phyloP scores from a whole-genome alignment of 139 green algal genomes.

The Spirogloea muscicola region DNA sequence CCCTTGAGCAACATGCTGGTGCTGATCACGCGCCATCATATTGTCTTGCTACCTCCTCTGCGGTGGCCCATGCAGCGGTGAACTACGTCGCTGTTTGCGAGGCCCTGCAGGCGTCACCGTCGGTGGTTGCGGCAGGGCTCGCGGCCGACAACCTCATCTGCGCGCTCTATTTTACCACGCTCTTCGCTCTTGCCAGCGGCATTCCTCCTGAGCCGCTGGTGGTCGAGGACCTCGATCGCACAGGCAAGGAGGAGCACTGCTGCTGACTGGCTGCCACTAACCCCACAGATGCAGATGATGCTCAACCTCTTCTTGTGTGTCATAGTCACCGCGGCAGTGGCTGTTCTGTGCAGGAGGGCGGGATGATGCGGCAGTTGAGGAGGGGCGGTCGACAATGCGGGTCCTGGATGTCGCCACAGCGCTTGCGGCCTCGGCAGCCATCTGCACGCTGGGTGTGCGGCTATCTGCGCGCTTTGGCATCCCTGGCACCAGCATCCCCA shows the following conservation, averaged over 20 bases:
- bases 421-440: conserved; percentile 21
- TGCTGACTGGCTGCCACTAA: too few relatives aligned
- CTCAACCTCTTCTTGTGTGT: too few relatives aligned
- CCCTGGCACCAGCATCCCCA: conserved; percentile 54
- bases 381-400: too few relatives aligned
- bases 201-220: conserved; percentile 25
- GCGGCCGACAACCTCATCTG: conserved; percentile 90
- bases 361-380: too few relatives aligned
- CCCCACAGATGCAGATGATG: too few relatives aligned
- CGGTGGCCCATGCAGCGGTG: conserved; percentile 54
- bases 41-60: not conserved
- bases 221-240: too few relatives aligned
- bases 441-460: conserved; percentile 38
- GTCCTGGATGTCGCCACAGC: too few relatives aligned
- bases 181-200: conserved; percentile 38
- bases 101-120: conserved; percentile 24
- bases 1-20: too few relatives aligned
- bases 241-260: too few relatives aligned
- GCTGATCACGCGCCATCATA: too few relatives aligned
- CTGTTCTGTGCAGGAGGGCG: too few relatives aligned
- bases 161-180: conserved; percentile 74
- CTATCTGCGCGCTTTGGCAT: conserved; percentile 30
- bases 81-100: conserved; percentile 81
- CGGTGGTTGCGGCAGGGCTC: conserved; percentile 61
- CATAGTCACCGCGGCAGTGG: too few relatives aligned